phyloP scores from a whole-genome alignment of 495 filamentous ascomycete species.

The Hypomontagnella submonticulosa region DNA sequence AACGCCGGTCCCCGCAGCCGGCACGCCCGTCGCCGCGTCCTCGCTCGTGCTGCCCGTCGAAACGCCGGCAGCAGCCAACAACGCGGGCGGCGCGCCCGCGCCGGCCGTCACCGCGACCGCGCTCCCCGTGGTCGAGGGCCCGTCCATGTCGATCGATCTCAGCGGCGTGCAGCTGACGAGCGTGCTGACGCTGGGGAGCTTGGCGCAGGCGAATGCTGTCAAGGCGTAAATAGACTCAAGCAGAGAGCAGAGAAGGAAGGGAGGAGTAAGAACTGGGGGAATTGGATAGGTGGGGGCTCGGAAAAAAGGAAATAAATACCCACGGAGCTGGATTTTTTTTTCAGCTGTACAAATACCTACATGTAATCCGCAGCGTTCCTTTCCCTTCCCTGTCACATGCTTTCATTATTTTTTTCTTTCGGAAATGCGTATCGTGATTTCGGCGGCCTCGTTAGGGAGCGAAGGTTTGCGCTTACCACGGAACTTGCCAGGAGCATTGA shows the following conservation, averaged over 20 bases:
- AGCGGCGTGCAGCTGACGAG: conserved; percentile 46
- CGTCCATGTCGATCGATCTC: conserved; percentile 45
- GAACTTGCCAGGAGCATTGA: conserved; percentile 30
- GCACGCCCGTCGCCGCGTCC: conserved; percentile 29
- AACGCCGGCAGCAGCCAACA: conserved; percentile 26
- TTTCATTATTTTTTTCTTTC: conserved; percentile 12
- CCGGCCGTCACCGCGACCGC: conserved; percentile 32
- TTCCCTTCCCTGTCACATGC: not conserved
- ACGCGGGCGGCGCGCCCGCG: conserved; percentile 24
- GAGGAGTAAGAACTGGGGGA: not conserved
- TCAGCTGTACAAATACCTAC: conserved; percentile 15
- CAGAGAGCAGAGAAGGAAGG: not conserved
- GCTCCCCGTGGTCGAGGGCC: conserved; percentile 33
- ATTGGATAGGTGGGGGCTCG: not conserved
- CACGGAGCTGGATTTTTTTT: not conserved
- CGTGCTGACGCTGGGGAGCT: conserved; percentile 44
- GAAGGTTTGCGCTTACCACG: conserved; percentile 26
- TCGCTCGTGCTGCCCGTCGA: conserved; percentile 33
- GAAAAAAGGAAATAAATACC: conserved; percentile 19
- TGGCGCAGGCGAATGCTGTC: conserved; percentile 1
- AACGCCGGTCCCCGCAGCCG: conserved; percentile 8
- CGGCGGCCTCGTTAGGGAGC: conserved; percentile 16
- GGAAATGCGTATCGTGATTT: conserved; percentile 19
- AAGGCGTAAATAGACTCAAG: not conserved
- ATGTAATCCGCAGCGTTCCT: conserved; percentile 4